These are phyloP conservation scores for Canavalia gladiata DNA, from an alignment of 306 rosid genomes.

Conservation along the genomic window DNA sequence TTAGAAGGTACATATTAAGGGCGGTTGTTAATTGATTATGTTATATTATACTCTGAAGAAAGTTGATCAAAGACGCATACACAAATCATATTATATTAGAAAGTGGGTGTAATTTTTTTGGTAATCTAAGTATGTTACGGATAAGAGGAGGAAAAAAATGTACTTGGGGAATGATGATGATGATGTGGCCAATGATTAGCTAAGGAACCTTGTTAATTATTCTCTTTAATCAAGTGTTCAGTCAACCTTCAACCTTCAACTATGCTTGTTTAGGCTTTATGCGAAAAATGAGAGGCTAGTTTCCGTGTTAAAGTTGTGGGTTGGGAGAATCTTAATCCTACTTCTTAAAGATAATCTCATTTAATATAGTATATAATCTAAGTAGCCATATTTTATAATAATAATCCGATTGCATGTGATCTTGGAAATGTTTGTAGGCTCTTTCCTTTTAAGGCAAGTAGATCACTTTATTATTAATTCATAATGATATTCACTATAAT, in stretches of 20 bases:
- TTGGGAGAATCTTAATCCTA: slow-evolving; percentile 47
- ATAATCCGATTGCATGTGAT: slow-evolving; percentile 18
- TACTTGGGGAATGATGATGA: slow-evolving; percentile 4
- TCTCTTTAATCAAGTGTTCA: slow-evolving; percentile 48
- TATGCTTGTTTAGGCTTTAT: slow-evolving; percentile 37
- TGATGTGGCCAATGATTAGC: slow-evolving; percentile 49
- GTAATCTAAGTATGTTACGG: slow-evolving; percentile 23
- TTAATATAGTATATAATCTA: neutral
- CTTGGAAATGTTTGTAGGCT: slow-evolving; percentile 26
- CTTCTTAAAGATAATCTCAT: slow-evolving; percentile 33
- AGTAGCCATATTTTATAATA: neutral
- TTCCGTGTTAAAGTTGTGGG: slow-evolving; percentile 2
- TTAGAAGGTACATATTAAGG: slow-evolving; percentile 29
- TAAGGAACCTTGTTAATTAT: slow-evolving; percentile 55
- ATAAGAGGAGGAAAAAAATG: slow-evolving; percentile 32
- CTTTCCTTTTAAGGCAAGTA: slow-evolving; percentile 76
- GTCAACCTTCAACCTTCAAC: slow-evolving; percentile 38
- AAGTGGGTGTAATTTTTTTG: slow-evolving; percentile 11
- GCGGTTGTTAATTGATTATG: slow-evolving; percentile 50
- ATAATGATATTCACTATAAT: neutral
- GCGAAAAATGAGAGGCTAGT: slow-evolving; percentile 14
- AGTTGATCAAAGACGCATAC: slow-evolving; percentile 47
- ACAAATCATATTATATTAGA: slow-evolving; percentile 34
- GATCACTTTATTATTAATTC: slow-evolving; percentile 23
- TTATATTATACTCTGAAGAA: slow-evolving; percentile 50